Evolutionary conservation across 768 basidiomycete genomes (phyloP), one percentile per base, ranked within the genome.

Genomic region (Scleroderma citrinum): DNA sequence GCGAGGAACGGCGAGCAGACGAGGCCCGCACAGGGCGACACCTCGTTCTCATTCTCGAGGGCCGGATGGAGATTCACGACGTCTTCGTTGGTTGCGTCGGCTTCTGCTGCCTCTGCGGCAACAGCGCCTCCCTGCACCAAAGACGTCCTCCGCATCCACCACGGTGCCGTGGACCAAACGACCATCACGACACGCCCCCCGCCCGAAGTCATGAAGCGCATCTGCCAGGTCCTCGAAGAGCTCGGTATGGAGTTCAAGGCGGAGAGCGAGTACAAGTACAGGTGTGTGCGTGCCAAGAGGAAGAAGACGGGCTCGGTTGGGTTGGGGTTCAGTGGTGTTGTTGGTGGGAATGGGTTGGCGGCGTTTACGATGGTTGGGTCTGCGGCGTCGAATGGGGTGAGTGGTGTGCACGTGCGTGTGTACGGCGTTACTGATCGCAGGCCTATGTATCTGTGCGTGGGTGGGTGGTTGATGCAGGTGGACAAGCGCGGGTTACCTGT

Each of bases 161-260:
- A 90, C 57, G 95, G 94, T 53, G 84, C 94, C 2, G 87, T 98
- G 26, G 96, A 97, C 64, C 86, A 87, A 64, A 82, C 82, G 23
- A 93, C 83, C 46, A 79, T 97, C 58, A 96, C 95, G 30, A 90
- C 83, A 3, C 77, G 81, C 19, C 72, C 83, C 8, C 93, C 95
- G 31, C 81, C 84, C 1, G 87, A 90, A 56, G 93, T 98, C 31
- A 90, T 98, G 73, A 80, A 76, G 51, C 89, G 92, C 62, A 80
- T 98, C 26, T 78, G 79, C 59, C 76, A 76, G 52, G 86, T 93
- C 12, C 74, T 99, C 52, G 78, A 82, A 56, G 80, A 78, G 29
- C 92, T 98, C 91, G 96, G 95, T 17, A 73, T 99, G 47, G 92
- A 94, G 50, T 77, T 94, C 50, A 81, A 86, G 59, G 68, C 81